A percentile compares a stretch with the other conserved stretches of the same genome.
Conservation (phyloP, 768 basidiomycete species). For the Gloeopeniophorella convolvens region DNA sequence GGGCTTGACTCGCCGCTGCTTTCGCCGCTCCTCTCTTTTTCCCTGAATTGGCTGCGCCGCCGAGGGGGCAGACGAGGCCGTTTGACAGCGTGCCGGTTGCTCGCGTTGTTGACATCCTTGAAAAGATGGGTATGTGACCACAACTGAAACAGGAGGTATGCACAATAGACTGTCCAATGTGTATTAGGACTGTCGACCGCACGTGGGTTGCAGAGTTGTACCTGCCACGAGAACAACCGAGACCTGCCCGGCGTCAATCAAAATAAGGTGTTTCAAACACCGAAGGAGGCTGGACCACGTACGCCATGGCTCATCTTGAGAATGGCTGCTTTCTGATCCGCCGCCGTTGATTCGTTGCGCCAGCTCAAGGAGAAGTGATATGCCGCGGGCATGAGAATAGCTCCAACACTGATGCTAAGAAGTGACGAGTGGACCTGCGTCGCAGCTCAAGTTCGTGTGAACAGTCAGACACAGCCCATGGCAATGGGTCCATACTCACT, state of each 20-base stretch:
- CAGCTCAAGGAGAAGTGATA: slow-evolving; percentile 58
- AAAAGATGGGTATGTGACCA: slow-evolving; percentile 75
- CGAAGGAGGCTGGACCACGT: slow-evolving; percentile 24
- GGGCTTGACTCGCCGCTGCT: slow-evolving; percentile 3
- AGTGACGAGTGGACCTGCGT: slow-evolving; percentile 71
- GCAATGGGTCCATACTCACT: slow-evolving; percentile 37
- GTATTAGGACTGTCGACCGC: not conserved
- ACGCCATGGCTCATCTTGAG: slow-evolving; percentile 75
- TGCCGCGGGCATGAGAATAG: slow-evolving; percentile 70
- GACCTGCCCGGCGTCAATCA: slow-evolving; percentile 36
- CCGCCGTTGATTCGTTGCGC: slow-evolving; percentile 13
- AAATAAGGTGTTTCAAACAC: not conserved
- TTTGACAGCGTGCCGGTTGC: slow-evolving; percentile 14
- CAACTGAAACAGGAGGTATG: slow-evolving; percentile 76
- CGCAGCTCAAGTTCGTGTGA: slow-evolving; percentile 38
- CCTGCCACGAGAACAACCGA: slow-evolving; percentile 74
- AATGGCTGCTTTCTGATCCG: slow-evolving; percentile 41
- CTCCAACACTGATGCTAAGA: slow-evolving; percentile 70
- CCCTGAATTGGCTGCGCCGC: slow-evolving; percentile 4
- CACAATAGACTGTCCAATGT: slow-evolving; percentile 52
- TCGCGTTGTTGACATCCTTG: slow-evolving; percentile 29
- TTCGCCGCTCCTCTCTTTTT: not conserved
- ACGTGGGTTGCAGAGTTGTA: slow-evolving; percentile 23
- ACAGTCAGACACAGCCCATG: not conserved
- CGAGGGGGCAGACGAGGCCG: slow-evolving; percentile 1